Base-by-base conservation (phyloP, 2,329 filamentous ascomycete genomes). In the Aureobasidium sp. region DNA sequence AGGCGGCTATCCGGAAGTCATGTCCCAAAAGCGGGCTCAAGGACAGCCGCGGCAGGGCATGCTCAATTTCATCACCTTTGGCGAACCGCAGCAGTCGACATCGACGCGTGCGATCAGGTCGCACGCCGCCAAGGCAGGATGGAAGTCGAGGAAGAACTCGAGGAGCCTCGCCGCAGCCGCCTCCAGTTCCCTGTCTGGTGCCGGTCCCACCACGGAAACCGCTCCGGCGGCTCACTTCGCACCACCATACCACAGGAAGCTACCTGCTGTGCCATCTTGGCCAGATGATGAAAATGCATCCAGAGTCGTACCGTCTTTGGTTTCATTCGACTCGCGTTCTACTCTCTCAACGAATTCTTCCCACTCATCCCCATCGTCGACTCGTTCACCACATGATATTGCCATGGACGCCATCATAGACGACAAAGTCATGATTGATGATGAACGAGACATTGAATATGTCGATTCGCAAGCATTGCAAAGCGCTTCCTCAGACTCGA, bases 11-110 rank as follows among this genome's bases (percentile, higher is more conserved):
- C n/a, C 2, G 47, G 47, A n/a, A 37, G 36, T 53, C 51, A 55
- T 55, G 51, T 25, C 51, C 22, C 36, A 41, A 22, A 22, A 34
- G 36, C 51, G 34, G n/a, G 15, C 49, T 9, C 51, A 20, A 42
- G 51, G 22, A 55, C 51, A 41, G 37, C 51, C 36, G 51, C 36
- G 37, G 9, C 51, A 41, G 51, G 51, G 22, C 11, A 42, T 20
- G 15, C 53, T 57, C 29, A 57, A 57, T n/a, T 45, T 57, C 41
- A 45, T 57, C 53, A 57, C 53, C 11, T 57, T 57, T 36, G 39
- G 53, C 27, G 53, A 57, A 45, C 27, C 53, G 22, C 53, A 44
- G 29, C 29, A 57, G 41, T 36, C 53, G 17, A 20, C 39, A 22
- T 57, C 53, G 15, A 34, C 41, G 11, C 53, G 53, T 15, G 53